These are phyloP conservation scores for Saprolegnia diclina DNA, from an alignment of 352 stramenopile genomes.

Conservation along the genomic window DNA sequence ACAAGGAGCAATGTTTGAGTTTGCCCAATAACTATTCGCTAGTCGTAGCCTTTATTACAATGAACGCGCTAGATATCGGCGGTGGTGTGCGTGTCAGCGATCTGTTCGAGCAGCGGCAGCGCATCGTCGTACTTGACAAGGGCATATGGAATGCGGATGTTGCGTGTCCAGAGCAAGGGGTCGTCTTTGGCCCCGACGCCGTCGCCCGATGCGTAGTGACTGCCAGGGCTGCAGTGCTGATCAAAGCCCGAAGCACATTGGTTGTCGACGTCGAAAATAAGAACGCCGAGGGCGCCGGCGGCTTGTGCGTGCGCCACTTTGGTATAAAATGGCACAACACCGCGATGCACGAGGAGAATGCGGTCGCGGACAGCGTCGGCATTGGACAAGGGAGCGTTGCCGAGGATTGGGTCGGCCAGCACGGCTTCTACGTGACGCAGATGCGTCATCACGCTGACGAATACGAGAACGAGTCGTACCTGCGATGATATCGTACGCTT, in stretches of 20 bases:
- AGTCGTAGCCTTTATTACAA: too few species aligned
- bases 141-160: slow-evolving; percentile 58
- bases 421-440: slow-evolving; percentile 38
- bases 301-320: slow-evolving; percentile 58
- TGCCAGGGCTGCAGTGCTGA: slow-evolving; percentile 59
- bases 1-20: not conserved
- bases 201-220: slow-evolving; percentile 39
- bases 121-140: slow-evolving; percentile 31
- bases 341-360: slow-evolving; percentile 49
- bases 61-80: too few species aligned
- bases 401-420: slow-evolving; percentile 54
- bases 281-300: slow-evolving; percentile 56
- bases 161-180: slow-evolving; percentile 42
- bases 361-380: slow-evolving; percentile 44
- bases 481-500: slow-evolving; percentile 56
- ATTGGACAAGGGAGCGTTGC: slow-evolving; percentile 48
- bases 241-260: slow-evolving; percentile 51
- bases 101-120: not conserved
- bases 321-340: slow-evolving; percentile 53
- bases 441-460: not conserved
- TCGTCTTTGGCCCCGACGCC: slow-evolving; percentile 54
- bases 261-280: slow-evolving; percentile 50
- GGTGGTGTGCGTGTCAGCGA: too few species aligned
- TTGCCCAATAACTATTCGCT: not conserved
- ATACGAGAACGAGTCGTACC: not conserved